A percentile compares a stretch with the other conserved stretches of the same genome.
These are phyloP conservation scores for Jacaranda mimosifolia DNA, from an alignment of 257 asterid genomes.

Conservation along the genomic window DNA sequence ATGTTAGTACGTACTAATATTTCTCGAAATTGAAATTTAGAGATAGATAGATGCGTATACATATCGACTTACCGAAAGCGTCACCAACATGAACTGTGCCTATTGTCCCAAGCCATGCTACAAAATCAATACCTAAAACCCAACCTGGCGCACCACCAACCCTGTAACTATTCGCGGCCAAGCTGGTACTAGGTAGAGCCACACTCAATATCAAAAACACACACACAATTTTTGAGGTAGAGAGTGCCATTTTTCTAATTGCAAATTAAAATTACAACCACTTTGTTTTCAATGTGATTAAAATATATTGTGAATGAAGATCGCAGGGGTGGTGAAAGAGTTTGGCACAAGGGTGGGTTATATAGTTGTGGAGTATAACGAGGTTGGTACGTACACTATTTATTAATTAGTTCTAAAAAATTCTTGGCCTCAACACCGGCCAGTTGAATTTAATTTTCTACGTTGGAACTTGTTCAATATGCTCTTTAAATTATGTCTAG, in stretches of 20 bases:
- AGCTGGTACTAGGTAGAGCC: background rate
- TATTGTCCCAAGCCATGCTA: background rate
- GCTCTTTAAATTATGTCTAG: too few relatives aligned
- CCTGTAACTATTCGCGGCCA: too few relatives aligned
- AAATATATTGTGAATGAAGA: background rate
- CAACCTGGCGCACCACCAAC: background rate
- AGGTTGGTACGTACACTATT: background rate
- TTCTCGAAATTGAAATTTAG: background rate
- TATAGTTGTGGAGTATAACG: background rate
- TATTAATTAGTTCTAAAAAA: too few relatives aligned
- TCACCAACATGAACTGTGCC: background rate
- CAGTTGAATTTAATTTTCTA: background rate
- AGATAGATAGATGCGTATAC: background rate
- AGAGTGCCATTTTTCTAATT: background rate
- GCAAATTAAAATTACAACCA: background rate
- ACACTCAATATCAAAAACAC: background rate
- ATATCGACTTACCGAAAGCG: conserved; percentile 4
- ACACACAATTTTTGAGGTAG: background rate
- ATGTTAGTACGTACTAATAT: too few relatives aligned
- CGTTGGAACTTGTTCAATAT: too few relatives aligned
- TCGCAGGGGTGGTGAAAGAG: background rate
- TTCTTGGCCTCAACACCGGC: too few relatives aligned
- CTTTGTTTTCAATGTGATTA: background rate
- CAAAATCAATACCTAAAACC: background rate
- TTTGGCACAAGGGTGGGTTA: conserved; percentile 13